Percentiles rank a stretch among this genome's conserved stretches.
Evolutionary conservation across 257 asterid genomes (phyloP).

Genomic region (Craterostigma plantagineum): DNA sequence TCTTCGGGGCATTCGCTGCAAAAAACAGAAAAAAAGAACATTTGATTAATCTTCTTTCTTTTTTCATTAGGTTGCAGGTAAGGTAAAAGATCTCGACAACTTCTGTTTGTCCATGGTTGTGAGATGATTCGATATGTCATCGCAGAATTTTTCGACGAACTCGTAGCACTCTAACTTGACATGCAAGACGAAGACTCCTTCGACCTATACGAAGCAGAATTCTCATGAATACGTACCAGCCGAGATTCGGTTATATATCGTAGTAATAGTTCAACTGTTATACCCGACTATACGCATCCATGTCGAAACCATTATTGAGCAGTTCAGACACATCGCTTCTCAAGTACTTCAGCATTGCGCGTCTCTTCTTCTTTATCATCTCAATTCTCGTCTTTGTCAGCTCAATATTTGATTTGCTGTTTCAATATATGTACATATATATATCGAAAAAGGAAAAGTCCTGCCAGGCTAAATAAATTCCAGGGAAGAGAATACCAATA

Average conservation of each 20-base stretch:
- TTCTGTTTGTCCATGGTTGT: background rate
- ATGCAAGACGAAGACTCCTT: background rate
- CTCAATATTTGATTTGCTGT: background rate
- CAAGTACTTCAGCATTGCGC: conserved; percentile 2
- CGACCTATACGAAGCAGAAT: background rate
- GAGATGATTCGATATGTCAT: background rate
- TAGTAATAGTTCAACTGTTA: background rate
- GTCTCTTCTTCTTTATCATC: conserved; percentile 3
- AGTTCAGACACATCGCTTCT: background rate
- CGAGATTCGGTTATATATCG: too few species aligned
- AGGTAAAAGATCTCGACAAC: too few species aligned
- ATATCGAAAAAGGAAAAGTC: too few species aligned
- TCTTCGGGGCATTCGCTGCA: conserved; percentile 1
- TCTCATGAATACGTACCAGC: too few species aligned
- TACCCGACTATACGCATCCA: background rate
- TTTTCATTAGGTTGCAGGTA: too few species aligned
- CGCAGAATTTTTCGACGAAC: background rate
- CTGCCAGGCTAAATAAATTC: background rate
- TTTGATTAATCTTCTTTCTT: too few species aligned
- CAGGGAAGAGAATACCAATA: background rate
- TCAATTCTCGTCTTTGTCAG: conserved; percentile 1
- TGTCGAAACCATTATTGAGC: background rate
- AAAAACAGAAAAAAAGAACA: background rate
- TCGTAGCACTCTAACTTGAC: conserved; percentile 1
- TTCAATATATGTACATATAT: too few species aligned